A percentile compares a stretch with the other conserved stretches of the same genome.
Conservation (phyloP, 352 stramenopile species). For the Pythium brachiatum region DNA sequence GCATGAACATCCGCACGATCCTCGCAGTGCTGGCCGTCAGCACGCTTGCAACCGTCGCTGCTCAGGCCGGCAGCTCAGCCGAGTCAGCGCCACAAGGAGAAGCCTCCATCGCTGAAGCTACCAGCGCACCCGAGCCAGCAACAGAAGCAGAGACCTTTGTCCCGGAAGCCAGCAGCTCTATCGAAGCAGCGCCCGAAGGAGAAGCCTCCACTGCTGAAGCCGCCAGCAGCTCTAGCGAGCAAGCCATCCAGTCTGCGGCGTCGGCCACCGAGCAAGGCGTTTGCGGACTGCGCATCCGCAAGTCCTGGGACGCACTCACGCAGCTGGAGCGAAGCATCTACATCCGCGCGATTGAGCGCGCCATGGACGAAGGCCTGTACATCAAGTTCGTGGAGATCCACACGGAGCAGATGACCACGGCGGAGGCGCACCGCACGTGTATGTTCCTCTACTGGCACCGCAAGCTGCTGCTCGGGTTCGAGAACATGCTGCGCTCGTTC, state of each 20-base stretch:
- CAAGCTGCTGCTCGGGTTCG: constrained; percentile 71
- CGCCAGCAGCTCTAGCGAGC: constrained; percentile 4
- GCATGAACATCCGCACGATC: constrained; percentile 11
- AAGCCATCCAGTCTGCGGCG: neutral
- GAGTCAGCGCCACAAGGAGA: neutral
- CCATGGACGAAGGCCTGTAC: constrained; percentile 84
- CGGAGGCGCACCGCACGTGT: constrained; percentile 81
- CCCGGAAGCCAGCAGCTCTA: too few relatives aligned
- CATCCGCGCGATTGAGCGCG: constrained; percentile 58
- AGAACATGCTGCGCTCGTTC: constrained; percentile 84
- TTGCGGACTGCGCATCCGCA: constrained; percentile 73
- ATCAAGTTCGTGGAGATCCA: constrained; percentile 89
- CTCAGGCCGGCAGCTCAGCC: neutral
- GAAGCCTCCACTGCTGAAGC: neutral
- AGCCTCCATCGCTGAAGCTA: neutral
- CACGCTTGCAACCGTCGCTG: neutral
- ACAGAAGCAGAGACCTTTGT: too few relatives aligned
- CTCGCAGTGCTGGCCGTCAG: neutral
- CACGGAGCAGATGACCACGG: constrained; percentile 78
- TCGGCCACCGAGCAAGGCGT: neutral
- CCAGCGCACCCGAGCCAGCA: too few relatives aligned
- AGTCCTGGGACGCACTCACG: constrained; percentile 67
- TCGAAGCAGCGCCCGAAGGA: neutral
- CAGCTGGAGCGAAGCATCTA: constrained; percentile 70
- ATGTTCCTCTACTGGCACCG: constrained; percentile 91